A percentile compares a stretch with the other conserved stretches of the same genome.
These are phyloP conservation scores for Aspergillus transmontanensis DNA, from an alignment of 2,329 filamentous ascomycete species.

Conservation along the genomic window DNA sequence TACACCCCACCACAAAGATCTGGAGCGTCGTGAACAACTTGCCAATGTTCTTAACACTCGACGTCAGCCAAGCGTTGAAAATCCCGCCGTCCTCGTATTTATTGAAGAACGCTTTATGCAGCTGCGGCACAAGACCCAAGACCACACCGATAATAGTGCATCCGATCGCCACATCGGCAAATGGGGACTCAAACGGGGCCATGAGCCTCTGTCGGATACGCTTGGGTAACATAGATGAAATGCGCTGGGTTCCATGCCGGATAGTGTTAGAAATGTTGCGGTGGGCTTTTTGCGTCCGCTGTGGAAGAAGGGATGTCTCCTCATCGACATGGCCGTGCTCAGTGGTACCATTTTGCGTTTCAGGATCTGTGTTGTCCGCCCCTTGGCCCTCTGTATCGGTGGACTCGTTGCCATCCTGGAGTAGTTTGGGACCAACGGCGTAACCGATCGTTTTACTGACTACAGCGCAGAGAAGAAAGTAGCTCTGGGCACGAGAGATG, in stretches of 20 bases:
- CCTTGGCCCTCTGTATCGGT: neutral
- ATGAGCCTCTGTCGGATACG: constrained; percentile 33
- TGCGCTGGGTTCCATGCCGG: neutral
- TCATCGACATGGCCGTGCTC: constrained; percentile 42
- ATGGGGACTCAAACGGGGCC: constrained; percentile 49
- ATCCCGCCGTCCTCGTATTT: constrained; percentile 61
- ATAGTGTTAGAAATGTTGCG: constrained; percentile 7
- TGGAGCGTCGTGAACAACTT: constrained; percentile 66
- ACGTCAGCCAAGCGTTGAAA: constrained; percentile 68
- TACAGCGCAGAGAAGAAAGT: constrained; percentile 68
- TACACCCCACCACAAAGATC: constrained; percentile 68
- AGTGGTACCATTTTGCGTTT: constrained; percentile 25
- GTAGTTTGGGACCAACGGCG: constrained; percentile 61
- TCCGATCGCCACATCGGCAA: constrained; percentile 64
- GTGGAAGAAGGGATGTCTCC: constrained; percentile 55
- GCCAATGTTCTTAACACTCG: constrained; percentile 63
- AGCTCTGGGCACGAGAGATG: constrained; percentile 63
- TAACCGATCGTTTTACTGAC: constrained; percentile 66
- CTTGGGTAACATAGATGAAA: constrained; percentile 34
- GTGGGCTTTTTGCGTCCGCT: constrained; percentile 24
- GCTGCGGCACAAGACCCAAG: constrained; percentile 60
- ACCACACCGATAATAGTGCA: constrained; percentile 62
- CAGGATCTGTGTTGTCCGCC: constrained; percentile 13
- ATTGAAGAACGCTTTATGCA: constrained; percentile 66
- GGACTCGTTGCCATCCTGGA: constrained; percentile 41